Conservation (phyloP, 768 basidiomycete species). For the Pulveroboletus sp. region DNA sequence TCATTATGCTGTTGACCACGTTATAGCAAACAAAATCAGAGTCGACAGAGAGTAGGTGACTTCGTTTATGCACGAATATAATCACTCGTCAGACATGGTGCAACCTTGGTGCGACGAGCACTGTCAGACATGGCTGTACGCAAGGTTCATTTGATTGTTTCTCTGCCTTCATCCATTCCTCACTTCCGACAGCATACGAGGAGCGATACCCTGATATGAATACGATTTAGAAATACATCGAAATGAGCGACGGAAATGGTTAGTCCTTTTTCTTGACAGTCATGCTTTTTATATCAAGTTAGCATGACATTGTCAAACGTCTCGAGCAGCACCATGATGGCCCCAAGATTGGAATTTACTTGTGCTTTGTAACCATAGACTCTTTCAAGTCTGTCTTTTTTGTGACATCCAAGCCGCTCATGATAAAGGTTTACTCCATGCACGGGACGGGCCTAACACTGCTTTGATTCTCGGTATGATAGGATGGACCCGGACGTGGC, state of each 20-base stretch:
- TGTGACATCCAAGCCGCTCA: background rate
- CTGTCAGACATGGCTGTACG: background rate
- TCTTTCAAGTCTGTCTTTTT: background rate
- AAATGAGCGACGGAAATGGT: background rate
- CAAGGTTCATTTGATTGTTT: background rate
- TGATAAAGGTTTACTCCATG: background rate
- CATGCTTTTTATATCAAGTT: too few species aligned
- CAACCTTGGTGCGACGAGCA: background rate
- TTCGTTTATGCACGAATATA: background rate
- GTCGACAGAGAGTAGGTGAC: background rate
- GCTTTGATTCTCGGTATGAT: background rate
- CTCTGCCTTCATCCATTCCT: background rate
- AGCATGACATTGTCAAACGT: background rate
- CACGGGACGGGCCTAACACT: background rate
- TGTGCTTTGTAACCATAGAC: rapidly evolving
- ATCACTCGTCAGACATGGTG: background rate
- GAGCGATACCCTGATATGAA: background rate
- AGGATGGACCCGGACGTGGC: conserved; percentile 1
- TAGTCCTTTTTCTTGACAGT: background rate
- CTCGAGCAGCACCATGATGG: background rate
- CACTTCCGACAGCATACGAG: background rate
- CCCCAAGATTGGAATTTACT: background rate
- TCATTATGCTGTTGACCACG: background rate
- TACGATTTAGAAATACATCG: background rate
- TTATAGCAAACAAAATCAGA: background rate